Base-by-base conservation (phyloP, 2,329 filamentous ascomycete genomes). In the Zasmidium angulare region DNA sequence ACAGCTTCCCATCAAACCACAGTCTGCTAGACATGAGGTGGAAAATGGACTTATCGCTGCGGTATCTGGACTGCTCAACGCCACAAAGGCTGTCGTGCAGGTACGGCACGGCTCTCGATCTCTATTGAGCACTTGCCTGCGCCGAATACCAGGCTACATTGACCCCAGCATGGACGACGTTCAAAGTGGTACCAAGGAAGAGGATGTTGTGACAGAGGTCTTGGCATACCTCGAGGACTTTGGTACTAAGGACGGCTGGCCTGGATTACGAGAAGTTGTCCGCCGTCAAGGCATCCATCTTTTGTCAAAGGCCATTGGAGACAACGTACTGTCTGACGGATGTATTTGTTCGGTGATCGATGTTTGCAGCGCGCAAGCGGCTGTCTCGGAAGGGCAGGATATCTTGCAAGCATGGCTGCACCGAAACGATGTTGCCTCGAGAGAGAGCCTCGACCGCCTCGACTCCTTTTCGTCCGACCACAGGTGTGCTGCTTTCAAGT, bases 211-310 rank as follows among this genome's bases (percentile, higher is more conserved):
- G 6, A 68, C 67, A 17, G 74, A 76, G 22, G 67, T 79, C n/a
- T 79, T 78, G 58, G 66, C 69, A n/a, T 70, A 78, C 21, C 67
- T 79, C 1, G 76, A 78, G 55, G 61, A 63, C 2, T 72, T 76
- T 51, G 76, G 75, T 50, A 69, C 71, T 26, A 57, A 62, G 2
- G 52, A 58, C 21, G 76, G 76, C 14, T 79, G 77, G 75, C 63
- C 68, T 12, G 69, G 69, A 1, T 71, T 79, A 53, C 74, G 73
- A 40, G 70, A 76, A 19, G 71, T 77, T 1, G 74, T 78, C 2
- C 67, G 76, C 26, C 74, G 76, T 20, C 77, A 79, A 66, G 75
- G 70, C 1, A 70, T 77, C 1, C 67, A 71, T 3, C 56, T 77
- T 12, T 22, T 79, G 9, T 70, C 70, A 40, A 67, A 71, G 54